Conservation (phyloP, 805 yeast species). For the Starmera caribaea region DNA sequence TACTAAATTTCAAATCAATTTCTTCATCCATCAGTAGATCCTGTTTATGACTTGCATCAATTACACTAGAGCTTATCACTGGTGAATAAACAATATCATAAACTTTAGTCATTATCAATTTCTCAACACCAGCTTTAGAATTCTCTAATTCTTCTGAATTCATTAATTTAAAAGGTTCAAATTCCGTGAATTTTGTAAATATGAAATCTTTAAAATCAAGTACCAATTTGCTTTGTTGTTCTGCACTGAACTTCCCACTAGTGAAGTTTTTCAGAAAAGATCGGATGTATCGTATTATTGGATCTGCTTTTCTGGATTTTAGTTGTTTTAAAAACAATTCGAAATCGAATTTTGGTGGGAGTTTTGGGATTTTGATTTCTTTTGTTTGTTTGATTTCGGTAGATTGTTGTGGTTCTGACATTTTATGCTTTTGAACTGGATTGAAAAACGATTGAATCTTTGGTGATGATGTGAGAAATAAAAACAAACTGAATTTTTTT, state of each 20-base stretch:
- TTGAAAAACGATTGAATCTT: no score
- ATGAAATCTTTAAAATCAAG: slow-evolving; percentile 71
- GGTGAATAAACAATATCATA: slow-evolving; percentile 79
- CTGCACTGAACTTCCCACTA: slow-evolving; percentile 52
- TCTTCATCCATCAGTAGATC: slow-evolving; percentile 55
- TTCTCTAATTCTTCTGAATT: slow-evolving; percentile 53
- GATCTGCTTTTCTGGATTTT: slow-evolving; percentile 72
- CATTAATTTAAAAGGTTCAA: slow-evolving; percentile 68
- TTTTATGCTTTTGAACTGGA: no score
- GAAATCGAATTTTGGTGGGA: slow-evolving; percentile 52
- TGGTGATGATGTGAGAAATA: no score
- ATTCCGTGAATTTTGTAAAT: slow-evolving; percentile 45
- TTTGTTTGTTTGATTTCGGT: not conserved
- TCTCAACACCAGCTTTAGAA: slow-evolving; percentile 86
- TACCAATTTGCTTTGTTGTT: slow-evolving; percentile 71
- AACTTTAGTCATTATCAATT: slow-evolving; percentile 80
- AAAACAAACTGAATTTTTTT: no score
- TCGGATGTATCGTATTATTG: slow-evolving; percentile 75
- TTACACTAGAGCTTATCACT: slow-evolving; percentile 32
- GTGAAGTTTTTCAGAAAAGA: slow-evolving; percentile 73
- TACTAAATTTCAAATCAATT: slow-evolving; percentile 42
- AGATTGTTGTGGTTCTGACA: no score
- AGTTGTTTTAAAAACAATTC: slow-evolving; percentile 68
- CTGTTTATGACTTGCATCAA: slow-evolving; percentile 45
- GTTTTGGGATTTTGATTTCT: slow-evolving; percentile 1